Evolutionary conservation across 2,329 filamentous ascomycete species (phyloP), one percentile per base, ranked within the genome.

Genomic region (Apiospora saccharicola): DNA sequence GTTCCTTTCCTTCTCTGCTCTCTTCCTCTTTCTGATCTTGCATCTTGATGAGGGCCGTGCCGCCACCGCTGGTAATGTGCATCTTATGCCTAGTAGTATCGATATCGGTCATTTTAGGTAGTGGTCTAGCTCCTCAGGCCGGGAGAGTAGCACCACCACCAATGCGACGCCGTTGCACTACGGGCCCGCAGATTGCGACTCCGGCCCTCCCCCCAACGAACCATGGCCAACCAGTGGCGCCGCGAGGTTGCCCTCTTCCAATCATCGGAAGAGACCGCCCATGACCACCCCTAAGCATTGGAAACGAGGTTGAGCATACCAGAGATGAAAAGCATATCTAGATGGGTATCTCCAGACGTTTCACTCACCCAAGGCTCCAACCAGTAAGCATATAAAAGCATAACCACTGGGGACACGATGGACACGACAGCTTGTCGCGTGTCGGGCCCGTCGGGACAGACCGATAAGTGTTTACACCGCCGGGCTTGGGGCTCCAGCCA

Each of bases 321-420:
- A 8, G 1, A 8, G n/a, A 47, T 8, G 46, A n/a, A n/a, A 37
- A 34, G 30, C 49, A 13, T 26, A 13, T 26, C 30, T n/a, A 37
- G 4, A 61, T 34, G 53, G 6, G 19, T 34, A 61, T 61, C 53
- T 34, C 53, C 53, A 61, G 53, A 22, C 16, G 53, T 61, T 61
- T 61, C 53, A 61, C 8, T 7, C 19, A 37, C 51, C 4, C 53
- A 22, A 6, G 6, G 6, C 51, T 6, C 16, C 26, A 16, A 57
- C 30, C 26, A 57, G 26, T 61, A 61, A 61, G 53, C 53, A 61
- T 61, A 61, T 37, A 37, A 57, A 16, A 34, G 34, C 34, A 61
- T 61, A 34, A 16, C 24, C 26, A 12, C 19, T 12, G 53, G 53
- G 53, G 30, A 30, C 53, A 12, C 30, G 53, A 7, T 16, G 53